phyloP scores from a whole-genome alignment of 345 rosid genomes.

The Bruguiera gymnorhiza region DNA sequence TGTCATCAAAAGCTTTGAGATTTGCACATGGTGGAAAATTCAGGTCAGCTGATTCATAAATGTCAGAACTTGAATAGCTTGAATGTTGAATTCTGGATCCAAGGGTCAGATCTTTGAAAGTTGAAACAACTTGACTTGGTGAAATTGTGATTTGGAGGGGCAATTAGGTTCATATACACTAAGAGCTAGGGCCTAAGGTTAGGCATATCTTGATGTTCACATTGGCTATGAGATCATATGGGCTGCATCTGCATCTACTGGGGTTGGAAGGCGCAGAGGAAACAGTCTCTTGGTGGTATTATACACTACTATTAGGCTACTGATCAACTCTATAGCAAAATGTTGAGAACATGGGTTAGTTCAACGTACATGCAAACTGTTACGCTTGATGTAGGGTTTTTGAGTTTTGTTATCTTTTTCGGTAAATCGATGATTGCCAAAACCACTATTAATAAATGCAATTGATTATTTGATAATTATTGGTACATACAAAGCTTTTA shows the following conservation, averaged over 20 bases:
- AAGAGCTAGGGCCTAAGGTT: conserved; percentile 4
- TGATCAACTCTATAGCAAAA: too few species aligned
- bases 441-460: too few species aligned
- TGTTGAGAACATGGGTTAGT: too few species aligned
- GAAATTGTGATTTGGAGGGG: neutral
- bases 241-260: conserved; percentile 13
- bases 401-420: too few species aligned
- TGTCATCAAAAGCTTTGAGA: neutral
- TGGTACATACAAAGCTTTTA: too few species aligned
- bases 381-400: too few species aligned
- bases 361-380: too few species aligned
- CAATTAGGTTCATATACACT: conserved; percentile 44
- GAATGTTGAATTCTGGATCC: conserved; percentile 16
- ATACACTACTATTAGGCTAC: neutral
- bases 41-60: neutral
- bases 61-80: neutral
- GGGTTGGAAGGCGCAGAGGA: conserved; percentile 12
- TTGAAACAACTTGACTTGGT: conserved; percentile 12
- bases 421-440: too few species aligned
- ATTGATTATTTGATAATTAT: too few species aligned
- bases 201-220: conserved; percentile 21
- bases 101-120: neutral
- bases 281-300: neutral
- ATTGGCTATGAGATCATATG: conserved; percentile 5
- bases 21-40: conserved; percentile 6